Conservation (phyloP, 2,329 filamentous ascomycete genomes). For the Aspergillus texensis region DNA sequence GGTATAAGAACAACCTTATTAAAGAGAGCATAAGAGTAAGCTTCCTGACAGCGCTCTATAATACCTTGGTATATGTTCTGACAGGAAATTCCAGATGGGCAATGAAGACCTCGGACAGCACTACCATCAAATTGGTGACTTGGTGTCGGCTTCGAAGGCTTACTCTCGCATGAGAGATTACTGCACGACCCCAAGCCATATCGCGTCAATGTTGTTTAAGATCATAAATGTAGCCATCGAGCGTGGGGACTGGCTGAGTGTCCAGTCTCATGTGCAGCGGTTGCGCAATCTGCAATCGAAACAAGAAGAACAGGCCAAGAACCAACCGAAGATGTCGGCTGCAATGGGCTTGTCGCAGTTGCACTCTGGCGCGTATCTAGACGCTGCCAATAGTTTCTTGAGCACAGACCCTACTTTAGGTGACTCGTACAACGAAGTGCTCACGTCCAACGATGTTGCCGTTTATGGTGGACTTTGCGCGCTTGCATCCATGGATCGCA, state of each 20-base stretch:
- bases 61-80: not conserved
- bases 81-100: constrained; percentile 68
- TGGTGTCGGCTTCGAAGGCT: constrained; percentile 71
- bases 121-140: constrained; percentile 76
- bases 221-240: constrained; percentile 76
- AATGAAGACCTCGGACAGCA: constrained; percentile 90
- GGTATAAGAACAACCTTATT: constrained; percentile 95
- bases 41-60: constrained; percentile 4
- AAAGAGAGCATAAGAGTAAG: constrained; percentile 92
- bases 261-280: constrained; percentile 63
- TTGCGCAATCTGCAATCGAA: constrained; percentile 56
- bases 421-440: constrained; percentile 67
- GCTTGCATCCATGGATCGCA: constrained; percentile 83
- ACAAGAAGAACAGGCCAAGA: constrained; percentile 60
- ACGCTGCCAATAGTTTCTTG: constrained; percentile 75
- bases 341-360: constrained; percentile 66
- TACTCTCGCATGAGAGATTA: constrained; percentile 89
- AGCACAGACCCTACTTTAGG: constrained; percentile 60
- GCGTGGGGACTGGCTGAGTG: constrained; percentile 74
- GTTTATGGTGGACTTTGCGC: constrained; percentile 90
- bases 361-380: constrained; percentile 57
- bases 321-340: constrained; percentile 66
- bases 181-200: constrained; percentile 79
- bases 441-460: constrained; percentile 84
- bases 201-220: constrained; percentile 79